Base-by-base conservation (phyloP, 192 early-diverging fungal species). In the Gaertneriomyces sp. region DNA sequence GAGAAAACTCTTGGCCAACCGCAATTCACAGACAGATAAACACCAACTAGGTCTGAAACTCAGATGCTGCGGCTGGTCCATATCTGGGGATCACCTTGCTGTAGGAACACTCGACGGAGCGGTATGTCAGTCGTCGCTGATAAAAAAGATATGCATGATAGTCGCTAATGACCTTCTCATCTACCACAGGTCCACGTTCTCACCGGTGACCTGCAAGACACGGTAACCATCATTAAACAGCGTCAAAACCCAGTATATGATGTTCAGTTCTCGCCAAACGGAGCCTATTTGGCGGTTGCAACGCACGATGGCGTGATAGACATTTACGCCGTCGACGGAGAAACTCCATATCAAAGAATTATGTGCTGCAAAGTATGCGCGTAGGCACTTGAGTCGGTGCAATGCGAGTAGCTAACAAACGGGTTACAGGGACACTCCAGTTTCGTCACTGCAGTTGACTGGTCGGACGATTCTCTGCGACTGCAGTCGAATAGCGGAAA, bases 101-200 rank as follows among this genome's bases (percentile, higher is more conserved):
- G 70, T 74, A 8, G 72, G 72, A 16, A 65, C 70, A 12, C 60
- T 63, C 42, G 71, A 74, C 33, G 72, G 72, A 33, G 72, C 55
- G 5, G 72, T 74, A 68, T 42, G 62, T 38, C 12, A 8, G 4
- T 10, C 2, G 39, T 44, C 42, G 46, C 7, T 1, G n/a, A n/a
- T n/a, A n/a, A n/a, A n/a, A n/a, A 33, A 33, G 25, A 33, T 33
- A 33, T 33, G 25, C 1, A 33, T 33, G 0, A 33, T 33, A 33
- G 25, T 33, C 16, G 25, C 2, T n/a, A 16, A 1, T 6, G 55
- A 40, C 63, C 16, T 33, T 33, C 25, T 33, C 25, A 16, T 25
- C 58, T 61, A 10, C 14, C 39, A 6, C 52, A 73, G 73, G 49
- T 74, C 9, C 60, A 52, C 19, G 46, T 74, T 53, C 43, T 74